Base-by-base conservation (phyloP, 495 filamentous ascomycete species). In the Mytilinidion resinicola region DNA sequence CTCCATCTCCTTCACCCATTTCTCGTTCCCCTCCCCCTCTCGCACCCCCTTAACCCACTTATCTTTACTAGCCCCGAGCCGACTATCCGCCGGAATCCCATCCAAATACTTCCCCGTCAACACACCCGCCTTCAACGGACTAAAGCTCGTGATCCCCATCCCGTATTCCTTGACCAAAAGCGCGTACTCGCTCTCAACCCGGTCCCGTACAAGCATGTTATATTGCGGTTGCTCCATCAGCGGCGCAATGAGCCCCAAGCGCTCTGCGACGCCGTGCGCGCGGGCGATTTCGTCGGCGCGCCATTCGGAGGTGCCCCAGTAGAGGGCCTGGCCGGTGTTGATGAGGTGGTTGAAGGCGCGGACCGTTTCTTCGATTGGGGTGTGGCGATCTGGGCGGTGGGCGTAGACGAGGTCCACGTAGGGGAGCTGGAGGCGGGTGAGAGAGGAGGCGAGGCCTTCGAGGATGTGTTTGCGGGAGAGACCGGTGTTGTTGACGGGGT, bases 261-360 rank as follows among this genome's bases (percentile, higher is more conserved):
- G 78, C 59, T 89, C 85, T 12, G 90, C 90, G 38, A 88, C 73
- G 42, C 82, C 77, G 76, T 84, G 89, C 7, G 90, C 90, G 56
- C 85, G 78, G 8, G 81, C 78, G 66, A 95, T 92, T 74, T 95
- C 88, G 51, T 81, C 82, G 8, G 90, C 88, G 56, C 77, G 78
- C 90, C 90, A 95, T 76, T 92, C 88, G 0, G 85, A 89, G 0
- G 90, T 95, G 35, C 90, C 90, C 90, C 90, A 95, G 79, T 95
- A 93, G 68, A 93, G 85, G 20, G 86, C 84, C 74, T 90, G 86
- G 42, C 89, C 86, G 46, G 79, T 79, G 70, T 85, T 77, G 63
- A 95, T 90, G 34, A 86, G 72, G 67, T 89, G 80, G 72, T 91
- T 92, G 78, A 95, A 95, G 44, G 78, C 90, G 55, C 89, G 83